Evolutionary conservation across 805 yeast genomes (phyloP).

Genomic region (Ogataea paradorogensis): DNA sequence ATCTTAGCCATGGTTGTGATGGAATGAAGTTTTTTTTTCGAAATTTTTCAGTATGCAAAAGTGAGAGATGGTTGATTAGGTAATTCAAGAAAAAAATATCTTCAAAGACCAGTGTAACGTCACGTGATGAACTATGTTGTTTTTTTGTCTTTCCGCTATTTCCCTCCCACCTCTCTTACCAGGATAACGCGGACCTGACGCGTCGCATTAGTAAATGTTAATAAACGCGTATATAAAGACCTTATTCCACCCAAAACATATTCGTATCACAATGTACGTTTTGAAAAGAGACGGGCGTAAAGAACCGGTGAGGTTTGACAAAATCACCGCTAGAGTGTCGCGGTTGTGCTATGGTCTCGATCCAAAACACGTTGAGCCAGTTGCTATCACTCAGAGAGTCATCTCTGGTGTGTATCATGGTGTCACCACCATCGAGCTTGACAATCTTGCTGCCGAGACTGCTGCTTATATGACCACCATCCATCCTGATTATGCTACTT

Average conservation of each 20-base stretch:
- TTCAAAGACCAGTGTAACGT: neutral
- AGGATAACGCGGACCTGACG: neutral
- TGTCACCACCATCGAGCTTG: conserved; percentile 87
- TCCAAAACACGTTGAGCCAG: conserved; percentile 89
- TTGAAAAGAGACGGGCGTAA: conserved; percentile 90
- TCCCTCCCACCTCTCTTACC: neutral
- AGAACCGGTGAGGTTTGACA: conserved; percentile 93
- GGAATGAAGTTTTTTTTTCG: conserved; percentile 4
- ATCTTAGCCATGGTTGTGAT: conserved; percentile 33
- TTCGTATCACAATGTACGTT: conserved; percentile 59
- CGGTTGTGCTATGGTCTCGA: conserved; percentile 94
- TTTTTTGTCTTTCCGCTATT: neutral
- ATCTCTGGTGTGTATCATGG: conserved; percentile 97
- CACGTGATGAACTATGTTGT: conserved; percentile 1
- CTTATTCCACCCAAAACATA: conserved; percentile 8
- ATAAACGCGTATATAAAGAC: conserved; percentile 6
- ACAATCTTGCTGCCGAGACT: conserved; percentile 85
- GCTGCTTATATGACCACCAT: conserved; percentile 97
- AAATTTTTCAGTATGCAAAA: conserved; percentile 5
- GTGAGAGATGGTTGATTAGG: conserved; percentile 2
- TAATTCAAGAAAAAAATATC: neutral
- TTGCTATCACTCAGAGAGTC: conserved; percentile 91
- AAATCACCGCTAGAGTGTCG: conserved; percentile 92
- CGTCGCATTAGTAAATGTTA: conserved; percentile 5
- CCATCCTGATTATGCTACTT: conserved; percentile 95